Base-by-base conservation (phyloP, 805 yeast genomes). In the Yamadazyma insecticola region DNA sequence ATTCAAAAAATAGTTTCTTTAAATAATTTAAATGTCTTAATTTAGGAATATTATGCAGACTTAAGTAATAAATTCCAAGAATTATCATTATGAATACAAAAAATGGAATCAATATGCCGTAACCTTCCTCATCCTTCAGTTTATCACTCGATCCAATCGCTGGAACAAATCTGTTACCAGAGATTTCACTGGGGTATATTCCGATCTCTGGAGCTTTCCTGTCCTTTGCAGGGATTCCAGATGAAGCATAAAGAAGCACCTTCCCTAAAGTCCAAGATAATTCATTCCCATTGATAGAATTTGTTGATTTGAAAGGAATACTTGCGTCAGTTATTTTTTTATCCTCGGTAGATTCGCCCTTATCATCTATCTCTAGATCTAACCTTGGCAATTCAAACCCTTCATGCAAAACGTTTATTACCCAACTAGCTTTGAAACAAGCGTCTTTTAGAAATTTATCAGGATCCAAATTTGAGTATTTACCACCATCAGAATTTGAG, bases 391-490 rank as follows among this genome's bases (percentile, higher is more conserved):
- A 67, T 15, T 79, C 85, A 51, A 90, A 90, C 0, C 98, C 98
- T 43, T 89, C 96, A 52, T 87, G 96, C 16, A 92, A 59, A 19
- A 92, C 73, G 48, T 83, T 88, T 22, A 88, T 67, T 2, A 92
- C 88, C 97, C 98, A 92, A 35, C 85, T 78, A 4, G 96, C 94
- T 49, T 92, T 92, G 64, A 92, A 92, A 53, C 98, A 92, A 2
- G 95, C 85, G 39, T 78, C 81, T 33, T 63, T 67, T 21, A 92
- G 61, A 35, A 74, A 69, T 22, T 41, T 50, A 9, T 62, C 57
- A 0, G 79, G 74, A 18, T 71, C 63, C 15, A 84, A 63, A 20
- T 69, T 65, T 12, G 78, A 71, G 50, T 81, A 85, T 22, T 61
- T 60, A 4, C 88, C 86, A 1, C 71, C 53, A 27, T 68, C 66